Evolutionary conservation across 306 rosid species (phyloP).

Genomic region (Quercus rubra): DNA sequence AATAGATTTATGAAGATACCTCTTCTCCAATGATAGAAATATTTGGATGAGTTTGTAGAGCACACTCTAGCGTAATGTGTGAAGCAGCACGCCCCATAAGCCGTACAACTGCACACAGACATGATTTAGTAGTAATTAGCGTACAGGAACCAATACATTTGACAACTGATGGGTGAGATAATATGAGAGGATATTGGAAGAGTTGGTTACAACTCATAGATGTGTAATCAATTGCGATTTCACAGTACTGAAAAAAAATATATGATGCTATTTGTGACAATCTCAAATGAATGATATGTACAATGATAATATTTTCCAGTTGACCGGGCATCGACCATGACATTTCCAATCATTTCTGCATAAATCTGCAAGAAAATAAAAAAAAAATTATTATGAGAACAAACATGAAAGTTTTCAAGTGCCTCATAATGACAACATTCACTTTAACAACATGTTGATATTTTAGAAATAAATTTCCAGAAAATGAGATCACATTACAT

Average conservation of each 20-base stretch:
- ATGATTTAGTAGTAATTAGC: background rate
- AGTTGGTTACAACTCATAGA: background rate
- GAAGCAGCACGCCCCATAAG: conserved; percentile 99
- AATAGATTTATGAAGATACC: conserved; percentile 40
- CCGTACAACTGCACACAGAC: conserved; percentile 72
- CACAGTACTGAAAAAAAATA: background rate
- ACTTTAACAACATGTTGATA: background rate
- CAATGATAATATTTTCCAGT: conserved; percentile 99
- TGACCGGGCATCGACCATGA: conserved; percentile 96
- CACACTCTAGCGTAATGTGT: conserved; percentile 96
- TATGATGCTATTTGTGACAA: background rate
- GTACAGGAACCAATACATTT: too few species aligned
- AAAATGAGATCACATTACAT: background rate
- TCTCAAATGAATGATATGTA: conserved; percentile 31
- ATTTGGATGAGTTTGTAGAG: conserved; percentile 98
- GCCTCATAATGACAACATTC: background rate
- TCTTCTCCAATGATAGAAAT: conserved; percentile 96
- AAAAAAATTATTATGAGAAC: background rate
- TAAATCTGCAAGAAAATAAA: conserved; percentile 63
- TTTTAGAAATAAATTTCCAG: background rate
- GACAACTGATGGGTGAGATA: background rate
- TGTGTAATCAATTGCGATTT: background rate
- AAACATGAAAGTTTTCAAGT: background rate
- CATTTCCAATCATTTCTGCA: conserved; percentile 99
- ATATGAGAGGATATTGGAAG: background rate